phyloP scores from a whole-genome alignment of 1,284 basidiomycete species.

The Ganoderma multipileum region DNA sequence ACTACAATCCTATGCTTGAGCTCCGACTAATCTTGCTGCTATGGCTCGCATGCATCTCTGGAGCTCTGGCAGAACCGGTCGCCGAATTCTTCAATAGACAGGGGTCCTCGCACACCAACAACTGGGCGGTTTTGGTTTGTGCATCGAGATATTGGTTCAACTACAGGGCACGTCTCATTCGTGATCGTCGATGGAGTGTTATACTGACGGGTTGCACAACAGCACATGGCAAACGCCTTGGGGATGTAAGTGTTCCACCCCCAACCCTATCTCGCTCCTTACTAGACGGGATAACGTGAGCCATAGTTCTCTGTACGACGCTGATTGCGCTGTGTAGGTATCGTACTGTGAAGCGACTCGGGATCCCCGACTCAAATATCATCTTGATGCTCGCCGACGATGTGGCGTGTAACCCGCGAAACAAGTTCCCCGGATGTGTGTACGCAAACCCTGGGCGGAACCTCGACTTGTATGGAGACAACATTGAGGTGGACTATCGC shows the following conservation, averaged over 20 bases:
- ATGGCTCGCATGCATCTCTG: slow-evolving; percentile 17
- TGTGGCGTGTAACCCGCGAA: slow-evolving; percentile 92
- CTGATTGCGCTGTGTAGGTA: slow-evolving; percentile 64
- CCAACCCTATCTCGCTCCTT: not conserved
- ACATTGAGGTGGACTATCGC: slow-evolving; percentile 97
- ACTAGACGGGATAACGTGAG: not conserved
- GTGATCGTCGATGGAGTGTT: not conserved
- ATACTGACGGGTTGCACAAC: not conserved
- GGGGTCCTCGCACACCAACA: slow-evolving; percentile 86
- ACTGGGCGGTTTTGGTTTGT: slow-evolving; percentile 98
- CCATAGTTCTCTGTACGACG: not conserved
- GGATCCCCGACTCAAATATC: slow-evolving; percentile 98
- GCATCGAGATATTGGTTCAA: slow-evolving; percentile 99
- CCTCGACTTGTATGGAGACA: slow-evolving; percentile 94
- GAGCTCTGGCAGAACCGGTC: slow-evolving; percentile 23
- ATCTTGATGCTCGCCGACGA: slow-evolving; percentile 99
- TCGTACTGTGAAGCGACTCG: slow-evolving; percentile 96
- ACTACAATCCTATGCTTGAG: not conserved
- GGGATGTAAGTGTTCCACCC: slow-evolving; percentile 77
- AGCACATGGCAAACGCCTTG: slow-evolving; percentile 98
- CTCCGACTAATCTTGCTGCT: slow-evolving; percentile 13
- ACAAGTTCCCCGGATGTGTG: slow-evolving; percentile 91
- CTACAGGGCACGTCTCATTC: slow-evolving; percentile 78
- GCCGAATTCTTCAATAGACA: slow-evolving; percentile 32
- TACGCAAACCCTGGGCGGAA: slow-evolving; percentile 83